Evolutionary conservation across 2,329 filamentous ascomycete species (phyloP).

Genomic region (Aspergillus ustus): DNA sequence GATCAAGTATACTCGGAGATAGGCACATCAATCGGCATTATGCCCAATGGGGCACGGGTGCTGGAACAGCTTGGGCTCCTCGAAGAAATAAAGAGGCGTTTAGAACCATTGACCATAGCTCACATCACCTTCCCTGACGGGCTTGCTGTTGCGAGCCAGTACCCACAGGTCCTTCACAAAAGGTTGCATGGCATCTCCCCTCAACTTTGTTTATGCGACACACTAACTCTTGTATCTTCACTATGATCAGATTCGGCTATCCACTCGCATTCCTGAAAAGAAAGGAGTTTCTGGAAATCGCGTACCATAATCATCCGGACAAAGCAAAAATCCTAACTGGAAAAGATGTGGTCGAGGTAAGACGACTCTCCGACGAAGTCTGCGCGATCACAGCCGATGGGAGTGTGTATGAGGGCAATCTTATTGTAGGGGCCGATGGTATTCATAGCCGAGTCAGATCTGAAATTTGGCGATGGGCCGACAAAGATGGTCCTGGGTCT

Average conservation of each 20-base stretch:
- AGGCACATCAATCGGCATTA: conserved; percentile 25
- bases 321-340: conserved; percentile 37
- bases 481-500: conserved; percentile 2
- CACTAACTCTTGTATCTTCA: background rate
- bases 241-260: conserved; percentile 24
- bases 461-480: conserved; percentile 37
- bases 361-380: conserved; percentile 27
- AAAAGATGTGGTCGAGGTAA: conserved; percentile 36
- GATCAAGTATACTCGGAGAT: conserved; percentile 19
- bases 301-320: conserved; percentile 29
- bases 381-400: conserved; percentile 5
- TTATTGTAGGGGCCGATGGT: conserved; percentile 7
- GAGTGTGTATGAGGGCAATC: background rate
- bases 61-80: conserved; percentile 24
- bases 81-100: conserved; percentile 19
- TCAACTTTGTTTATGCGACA: background rate
- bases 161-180: conserved; percentile 17
- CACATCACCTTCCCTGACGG: conserved; percentile 21
- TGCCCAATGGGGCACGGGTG: conserved; percentile 26
- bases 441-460: conserved; percentile 13
- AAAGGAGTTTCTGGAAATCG: conserved; percentile 27
- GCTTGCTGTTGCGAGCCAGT: conserved; percentile 7
- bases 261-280: conserved; percentile 24
- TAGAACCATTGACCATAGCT: conserved; percentile 21
- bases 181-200: background rate